Conservation (phyloP, 495 filamentous ascomycete genomes). For the Astrocystis sublimbata region DNA sequence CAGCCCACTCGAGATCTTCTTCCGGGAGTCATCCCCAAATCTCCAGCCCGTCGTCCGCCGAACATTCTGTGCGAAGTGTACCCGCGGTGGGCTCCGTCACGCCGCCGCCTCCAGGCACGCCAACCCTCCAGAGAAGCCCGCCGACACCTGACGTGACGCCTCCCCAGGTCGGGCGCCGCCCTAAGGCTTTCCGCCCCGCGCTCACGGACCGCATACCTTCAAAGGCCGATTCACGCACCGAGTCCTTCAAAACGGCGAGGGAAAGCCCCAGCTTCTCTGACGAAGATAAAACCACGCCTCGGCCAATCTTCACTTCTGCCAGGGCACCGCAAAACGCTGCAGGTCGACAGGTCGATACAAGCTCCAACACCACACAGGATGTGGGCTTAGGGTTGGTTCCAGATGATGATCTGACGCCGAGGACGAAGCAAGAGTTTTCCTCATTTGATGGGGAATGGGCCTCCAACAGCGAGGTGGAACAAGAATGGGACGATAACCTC, state of each 20-base stretch:
- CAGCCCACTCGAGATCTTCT: constrained; percentile 53
- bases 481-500: constrained; percentile 58
- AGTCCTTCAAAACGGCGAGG: constrained; percentile 72
- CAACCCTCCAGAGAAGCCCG: constrained; percentile 58
- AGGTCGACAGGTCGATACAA: constrained; percentile 27
- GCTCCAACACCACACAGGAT: constrained; percentile 35
- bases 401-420: constrained; percentile 40
- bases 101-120: constrained; percentile 13
- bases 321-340: constrained; percentile 45
- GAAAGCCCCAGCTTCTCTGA: constrained; percentile 64
- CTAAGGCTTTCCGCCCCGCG: constrained; percentile 42
- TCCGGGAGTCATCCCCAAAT: constrained; percentile 44
- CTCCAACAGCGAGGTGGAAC: constrained; percentile 42
- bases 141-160: constrained; percentile 71
- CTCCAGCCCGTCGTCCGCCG: constrained; percentile 37
- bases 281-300: constrained; percentile 54
- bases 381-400: constrained; percentile 55
- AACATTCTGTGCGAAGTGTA: constrained; percentile 34
- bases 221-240: constrained; percentile 58
- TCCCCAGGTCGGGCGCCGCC: constrained; percentile 48
- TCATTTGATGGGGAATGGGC: constrained; percentile 54
- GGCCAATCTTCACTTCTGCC: constrained; percentile 46
- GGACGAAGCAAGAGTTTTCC: constrained; percentile 42
- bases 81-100: constrained; percentile 6
- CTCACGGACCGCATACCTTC: constrained; percentile 46